These are phyloP conservation scores for Fusarium tjaetaba DNA, from an alignment of 2,329 filamentous ascomycete genomes.

Conservation along the genomic window DNA sequence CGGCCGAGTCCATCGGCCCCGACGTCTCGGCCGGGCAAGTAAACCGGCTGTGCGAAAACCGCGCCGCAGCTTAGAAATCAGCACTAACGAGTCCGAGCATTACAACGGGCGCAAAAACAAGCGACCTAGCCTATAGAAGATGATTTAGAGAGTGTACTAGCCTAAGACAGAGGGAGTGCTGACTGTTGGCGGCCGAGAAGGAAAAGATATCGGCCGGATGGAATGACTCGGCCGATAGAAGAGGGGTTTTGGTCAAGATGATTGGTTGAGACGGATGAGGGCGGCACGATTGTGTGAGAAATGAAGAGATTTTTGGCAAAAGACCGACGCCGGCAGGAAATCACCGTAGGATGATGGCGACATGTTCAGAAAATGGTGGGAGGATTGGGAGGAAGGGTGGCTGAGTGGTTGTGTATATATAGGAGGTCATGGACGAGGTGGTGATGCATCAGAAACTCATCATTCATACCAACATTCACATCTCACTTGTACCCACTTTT, in stretches of 20 bases:
- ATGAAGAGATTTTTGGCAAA: not conserved
- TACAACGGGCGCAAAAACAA: not conserved
- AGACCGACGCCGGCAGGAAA: not conserved
- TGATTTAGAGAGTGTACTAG: fast-evolving
- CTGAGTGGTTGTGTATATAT: conserved; percentile 13
- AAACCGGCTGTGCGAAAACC: not conserved
- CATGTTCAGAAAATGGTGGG: too few species aligned
- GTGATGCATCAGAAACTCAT: not conserved
- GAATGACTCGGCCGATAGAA: not conserved
- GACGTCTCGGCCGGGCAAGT: not conserved
- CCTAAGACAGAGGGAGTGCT: not conserved
- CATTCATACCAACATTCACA: not conserved
- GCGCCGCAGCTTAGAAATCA: conserved; percentile 1
- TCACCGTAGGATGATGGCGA: not conserved
- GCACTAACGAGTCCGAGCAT: not conserved
- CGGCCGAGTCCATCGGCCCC: conserved; percentile 18
- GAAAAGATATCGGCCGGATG: not conserved
- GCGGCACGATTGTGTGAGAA: not conserved
- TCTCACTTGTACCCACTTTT: too few species aligned
- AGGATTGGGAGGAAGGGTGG: not conserved
- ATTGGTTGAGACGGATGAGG: conserved; percentile 8
- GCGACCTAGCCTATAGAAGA: not conserved
- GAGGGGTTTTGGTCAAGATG: not conserved
- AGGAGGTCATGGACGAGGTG: not conserved
- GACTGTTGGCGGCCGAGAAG: not conserved